Conservation (phyloP, 345 rosid genomes). For the Abelmoschus esculentus region DNA sequence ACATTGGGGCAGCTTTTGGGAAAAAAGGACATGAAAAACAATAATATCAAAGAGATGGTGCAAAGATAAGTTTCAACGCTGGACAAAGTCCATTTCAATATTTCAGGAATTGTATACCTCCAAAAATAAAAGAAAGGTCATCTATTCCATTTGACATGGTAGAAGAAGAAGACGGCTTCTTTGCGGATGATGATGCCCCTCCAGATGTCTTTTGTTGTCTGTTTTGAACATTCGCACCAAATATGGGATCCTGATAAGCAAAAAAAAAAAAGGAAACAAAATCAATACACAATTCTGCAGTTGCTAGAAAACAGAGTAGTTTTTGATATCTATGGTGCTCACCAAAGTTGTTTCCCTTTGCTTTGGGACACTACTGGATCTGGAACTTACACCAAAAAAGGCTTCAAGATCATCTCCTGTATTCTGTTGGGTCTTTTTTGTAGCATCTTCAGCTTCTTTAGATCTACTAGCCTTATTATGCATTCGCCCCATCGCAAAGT, state of each 20-base stretch:
- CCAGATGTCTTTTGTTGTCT: constrained; percentile 38
- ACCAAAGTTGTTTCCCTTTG: constrained; percentile 48
- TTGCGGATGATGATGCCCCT: constrained; percentile 35
- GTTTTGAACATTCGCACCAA: constrained; percentile 26
- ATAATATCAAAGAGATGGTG: not conserved
- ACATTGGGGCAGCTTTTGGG: constrained; percentile 41
- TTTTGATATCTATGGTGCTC: constrained; percentile 22
- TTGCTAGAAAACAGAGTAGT: not conserved
- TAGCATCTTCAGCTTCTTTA: constrained; percentile 52
- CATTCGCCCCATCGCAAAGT: constrained; percentile 51
- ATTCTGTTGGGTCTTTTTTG: constrained; percentile 28
- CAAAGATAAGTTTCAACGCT: not conserved
- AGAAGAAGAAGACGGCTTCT: constrained; percentile 51
- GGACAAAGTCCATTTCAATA: not conserved
- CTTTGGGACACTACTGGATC: constrained; percentile 73
- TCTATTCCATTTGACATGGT: constrained; percentile 32
- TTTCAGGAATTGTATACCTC: constrained; percentile 34
- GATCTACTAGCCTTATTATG: constrained; percentile 35
- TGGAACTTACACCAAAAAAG: constrained; percentile 37
- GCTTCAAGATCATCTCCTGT: constrained; percentile 59
- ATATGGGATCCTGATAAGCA: constrained; percentile 30
- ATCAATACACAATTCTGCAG: constrained; percentile 1
- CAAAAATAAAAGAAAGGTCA: constrained; percentile 68
- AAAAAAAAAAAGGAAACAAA: constrained; percentile 1
- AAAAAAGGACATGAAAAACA: constrained; percentile 9